Evolutionary conservation across 2,329 filamentous ascomycete genomes (phyloP), one percentile per base, ranked within the genome.

Genomic region (Ceratocystis alfenasii): DNA sequence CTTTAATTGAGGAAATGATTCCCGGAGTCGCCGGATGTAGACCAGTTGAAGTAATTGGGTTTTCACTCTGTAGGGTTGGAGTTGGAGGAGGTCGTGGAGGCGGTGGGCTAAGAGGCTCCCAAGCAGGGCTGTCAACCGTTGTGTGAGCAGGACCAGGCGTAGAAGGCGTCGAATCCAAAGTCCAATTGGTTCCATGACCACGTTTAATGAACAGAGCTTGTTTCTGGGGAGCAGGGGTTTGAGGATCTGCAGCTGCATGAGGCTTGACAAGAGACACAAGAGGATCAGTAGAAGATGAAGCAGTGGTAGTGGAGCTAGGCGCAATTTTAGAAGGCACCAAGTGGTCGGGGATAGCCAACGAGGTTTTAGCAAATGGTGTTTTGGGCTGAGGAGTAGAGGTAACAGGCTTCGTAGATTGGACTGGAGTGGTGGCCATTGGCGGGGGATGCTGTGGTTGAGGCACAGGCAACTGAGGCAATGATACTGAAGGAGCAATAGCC

Each of bases 101-200:
- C 44, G 66, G 66, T 20, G 66, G 66, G 25, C 64, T 66, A 3
- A 86, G 75, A 0, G 83, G 83, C 69, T 87, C 84, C 66, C 76
- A 80, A 2, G 78, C 77, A 2, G 84, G 84, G 67, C 81, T 82
- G 44, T 78, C 76, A 17, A 77, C 72, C 60, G 79, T 77, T 20
- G 67, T 70, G 30, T 70, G 68, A 10, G 73, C 69, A 8, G 74
- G 76, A 20, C 74, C 72, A 1, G 84, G 84, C 1, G 84, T 87
- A 3, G 83, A 83, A 3, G 82, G 81, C 0, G 82, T 84, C 5
- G 81, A 79, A 4, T 76, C 78, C 17, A 80, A 75, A 1, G 78
- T 81, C 84, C 84, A 87, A 70, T 80, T 81, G 0, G 84, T 87
- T 57, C 81, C 83, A 67, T 75, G 72, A 48, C 76, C 74, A 66